Percentiles rank a stretch among this genome's conserved stretches.
phyloP scores from a whole-genome alignment of 495 filamentous ascomycete species.

The Aspergillus asperescens region DNA sequence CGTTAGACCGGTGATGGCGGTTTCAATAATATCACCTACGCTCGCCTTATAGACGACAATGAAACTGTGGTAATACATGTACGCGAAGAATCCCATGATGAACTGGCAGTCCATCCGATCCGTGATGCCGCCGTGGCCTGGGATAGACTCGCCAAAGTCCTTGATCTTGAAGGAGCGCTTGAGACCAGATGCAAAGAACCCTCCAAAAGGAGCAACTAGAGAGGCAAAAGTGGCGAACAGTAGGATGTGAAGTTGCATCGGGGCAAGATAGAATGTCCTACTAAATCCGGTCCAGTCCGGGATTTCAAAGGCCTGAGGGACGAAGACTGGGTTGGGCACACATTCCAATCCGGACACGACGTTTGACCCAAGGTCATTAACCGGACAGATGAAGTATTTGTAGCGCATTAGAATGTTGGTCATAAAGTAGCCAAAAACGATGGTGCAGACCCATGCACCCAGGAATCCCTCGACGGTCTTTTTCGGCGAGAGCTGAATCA shows the following conservation, averaged over 20 bases:
- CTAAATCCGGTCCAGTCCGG: constrained; percentile 63
- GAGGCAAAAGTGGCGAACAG: constrained; percentile 91
- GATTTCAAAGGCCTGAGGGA: constrained; percentile 71
- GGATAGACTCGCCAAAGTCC: constrained; percentile 97
- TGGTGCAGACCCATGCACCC: constrained; percentile 93
- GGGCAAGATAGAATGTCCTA: constrained; percentile 59
- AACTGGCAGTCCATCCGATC: constrained; percentile 99
- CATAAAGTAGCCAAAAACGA: constrained; percentile 75
- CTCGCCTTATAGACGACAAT: constrained; percentile 79
- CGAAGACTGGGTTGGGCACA: constrained; percentile 87
- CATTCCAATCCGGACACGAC: constrained; percentile 88
- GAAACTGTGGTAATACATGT: constrained; percentile 97
- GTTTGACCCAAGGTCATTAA: constrained; percentile 92
- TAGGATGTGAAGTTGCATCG: constrained; percentile 94
- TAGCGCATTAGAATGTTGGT: constrained; percentile 85
- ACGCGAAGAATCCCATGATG: constrained; percentile 99
- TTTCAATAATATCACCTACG: constrained; percentile 81
- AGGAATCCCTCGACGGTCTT: constrained; percentile 99
- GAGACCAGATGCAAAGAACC: constrained; percentile 96
- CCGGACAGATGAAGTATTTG: constrained; percentile 98
- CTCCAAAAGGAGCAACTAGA: constrained; percentile 95
- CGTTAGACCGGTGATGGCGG: constrained; percentile 75
- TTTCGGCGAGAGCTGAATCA: constrained; percentile 98
- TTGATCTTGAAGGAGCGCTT: constrained; percentile 99
- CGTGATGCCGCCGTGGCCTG: constrained; percentile 96